Percentiles rank a stretch among this genome's conserved stretches.
Conservation (phyloP, 2,329 filamentous ascomycete genomes). For the Talaromyces pinophilus region DNA sequence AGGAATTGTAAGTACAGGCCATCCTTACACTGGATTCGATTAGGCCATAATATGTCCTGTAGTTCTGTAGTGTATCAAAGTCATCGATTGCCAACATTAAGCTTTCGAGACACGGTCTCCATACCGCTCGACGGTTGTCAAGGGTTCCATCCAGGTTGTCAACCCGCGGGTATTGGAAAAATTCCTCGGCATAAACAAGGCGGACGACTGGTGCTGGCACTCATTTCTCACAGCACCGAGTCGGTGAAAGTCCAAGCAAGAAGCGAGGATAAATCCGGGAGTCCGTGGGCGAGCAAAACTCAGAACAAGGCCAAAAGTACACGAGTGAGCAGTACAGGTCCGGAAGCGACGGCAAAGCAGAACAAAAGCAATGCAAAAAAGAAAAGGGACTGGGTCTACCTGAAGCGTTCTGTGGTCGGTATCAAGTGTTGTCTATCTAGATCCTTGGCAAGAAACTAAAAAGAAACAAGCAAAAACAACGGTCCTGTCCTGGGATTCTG, state of each 20-base stretch:
- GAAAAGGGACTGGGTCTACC: conserved; percentile 46
- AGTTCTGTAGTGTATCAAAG: conserved; percentile 6
- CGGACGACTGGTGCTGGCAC: conserved; percentile 19
- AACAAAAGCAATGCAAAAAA: conserved; percentile 29
- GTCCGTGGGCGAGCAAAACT: conserved; percentile 17
- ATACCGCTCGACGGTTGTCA: conserved; percentile 38
- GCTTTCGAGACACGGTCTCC: conserved; percentile 35
- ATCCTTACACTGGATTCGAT: conserved; percentile 19
- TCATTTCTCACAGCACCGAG: conserved; percentile 24
- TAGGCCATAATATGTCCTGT: conserved; percentile 16
- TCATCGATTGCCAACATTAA: conserved; percentile 25
- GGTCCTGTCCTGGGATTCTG: conserved; percentile 26
- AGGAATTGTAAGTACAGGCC: conserved; percentile 16
- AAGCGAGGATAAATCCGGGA: conserved; percentile 25
- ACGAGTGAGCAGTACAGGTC: conserved; percentile 25
- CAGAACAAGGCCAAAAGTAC: conserved; percentile 10
- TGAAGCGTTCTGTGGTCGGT: conserved; percentile 33
- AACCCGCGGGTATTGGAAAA: conserved; percentile 27
- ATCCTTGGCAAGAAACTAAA: conserved; percentile 24
- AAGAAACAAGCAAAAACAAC: conserved; percentile 32
- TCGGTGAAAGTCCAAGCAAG: conserved; percentile 7
- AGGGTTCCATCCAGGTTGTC: conserved; percentile 10
- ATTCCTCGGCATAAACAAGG: conserved; percentile 28
- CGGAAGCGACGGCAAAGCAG: conserved; percentile 26
- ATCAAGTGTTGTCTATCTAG: conserved; percentile 24